Conservation (phyloP, 1,284 basidiomycete species). For the Cryptococcus hybrid region DNA sequence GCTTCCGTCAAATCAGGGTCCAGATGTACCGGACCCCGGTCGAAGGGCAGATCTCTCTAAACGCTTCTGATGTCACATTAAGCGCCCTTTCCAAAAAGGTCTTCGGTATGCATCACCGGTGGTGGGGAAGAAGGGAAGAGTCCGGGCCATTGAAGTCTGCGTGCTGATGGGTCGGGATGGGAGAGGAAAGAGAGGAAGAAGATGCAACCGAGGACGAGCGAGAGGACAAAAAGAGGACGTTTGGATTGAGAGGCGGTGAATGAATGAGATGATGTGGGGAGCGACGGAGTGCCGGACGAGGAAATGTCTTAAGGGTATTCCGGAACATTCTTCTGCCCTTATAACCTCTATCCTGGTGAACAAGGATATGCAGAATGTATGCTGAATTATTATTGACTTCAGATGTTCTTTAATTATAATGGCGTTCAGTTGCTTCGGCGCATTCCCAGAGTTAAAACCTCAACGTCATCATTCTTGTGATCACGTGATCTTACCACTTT, state of each 20-base stretch:
- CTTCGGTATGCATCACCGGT: conserved; percentile 1
- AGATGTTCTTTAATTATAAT: too few species aligned
- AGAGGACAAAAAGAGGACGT: conserved; percentile 5
- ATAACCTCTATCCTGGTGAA: too few species aligned
- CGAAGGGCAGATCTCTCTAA: conserved; percentile 13
- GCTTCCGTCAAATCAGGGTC: conserved; percentile 28
- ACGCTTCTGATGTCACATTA: conserved; percentile 9
- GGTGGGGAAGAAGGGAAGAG: conserved; percentile 20
- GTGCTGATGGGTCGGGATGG: conserved; percentile 6
- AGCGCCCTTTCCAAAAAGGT: conserved; percentile 8
- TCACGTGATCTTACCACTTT: too few species aligned
- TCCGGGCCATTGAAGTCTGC: conserved; percentile 22
- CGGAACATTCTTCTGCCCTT: too few species aligned
- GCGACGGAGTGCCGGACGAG: too few species aligned
- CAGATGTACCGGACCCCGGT: conserved; percentile 28
- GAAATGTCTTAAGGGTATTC: too few species aligned
- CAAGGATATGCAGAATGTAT: too few species aligned
- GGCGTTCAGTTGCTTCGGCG: too few species aligned
- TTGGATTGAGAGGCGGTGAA: background rate
- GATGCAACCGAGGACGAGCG: conserved; percentile 2
- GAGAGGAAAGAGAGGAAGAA: conserved; percentile 12
- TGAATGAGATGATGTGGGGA: too few species aligned
- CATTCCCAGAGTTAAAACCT: too few species aligned
- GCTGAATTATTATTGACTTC: too few species aligned
- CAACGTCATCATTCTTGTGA: too few species aligned